phyloP scores from a whole-genome alignment of 1,139 yeast species.

The Pneumocystis sp. region DNA sequence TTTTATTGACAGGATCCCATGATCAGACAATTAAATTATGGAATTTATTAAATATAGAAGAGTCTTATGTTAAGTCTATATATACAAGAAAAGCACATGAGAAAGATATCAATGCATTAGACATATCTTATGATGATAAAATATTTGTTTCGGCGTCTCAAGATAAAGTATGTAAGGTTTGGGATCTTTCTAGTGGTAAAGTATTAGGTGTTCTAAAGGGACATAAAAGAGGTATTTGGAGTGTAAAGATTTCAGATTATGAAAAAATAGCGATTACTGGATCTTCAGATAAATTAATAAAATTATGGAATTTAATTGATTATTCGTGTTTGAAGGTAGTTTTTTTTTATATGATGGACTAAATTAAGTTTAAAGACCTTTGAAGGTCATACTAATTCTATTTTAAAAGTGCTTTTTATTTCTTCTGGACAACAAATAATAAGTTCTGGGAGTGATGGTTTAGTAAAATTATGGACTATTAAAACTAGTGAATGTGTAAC shows the following conservation, averaged over 20 bases:
- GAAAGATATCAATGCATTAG: conserved; percentile 81
- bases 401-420: conserved; percentile 63
- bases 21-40: conserved; percentile 87
- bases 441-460: conserved; percentile 88
- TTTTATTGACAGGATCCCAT: conserved; percentile 68
- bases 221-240: conserved; percentile 92
- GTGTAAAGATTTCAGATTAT: conserved; percentile 61
- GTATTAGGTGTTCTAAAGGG: conserved; percentile 71
- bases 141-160: conserved; percentile 89
- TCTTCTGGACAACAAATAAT: conserved; percentile 54
- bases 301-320: conserved; percentile 74
- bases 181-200: conserved; percentile 76
- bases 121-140: conserved; percentile 77
- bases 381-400: conserved; percentile 90
- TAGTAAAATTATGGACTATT: conserved; percentile 78
- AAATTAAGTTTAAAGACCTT: conserved; percentile 38
- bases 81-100: conserved; percentile 95
- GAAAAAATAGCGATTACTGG: conserved; percentile 63
- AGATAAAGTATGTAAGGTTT: conserved; percentile 78
- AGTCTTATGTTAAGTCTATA: conserved; percentile 35
- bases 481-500: conserved; percentile 61
- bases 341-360: not conserved
- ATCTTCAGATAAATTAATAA: conserved; percentile 80
- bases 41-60: conserved; percentile 36
- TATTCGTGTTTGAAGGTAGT: conserved; percentile 38